phyloP scores from a whole-genome alignment of 2,329 filamentous ascomycete species.

The Penicillium vulpinum region DNA sequence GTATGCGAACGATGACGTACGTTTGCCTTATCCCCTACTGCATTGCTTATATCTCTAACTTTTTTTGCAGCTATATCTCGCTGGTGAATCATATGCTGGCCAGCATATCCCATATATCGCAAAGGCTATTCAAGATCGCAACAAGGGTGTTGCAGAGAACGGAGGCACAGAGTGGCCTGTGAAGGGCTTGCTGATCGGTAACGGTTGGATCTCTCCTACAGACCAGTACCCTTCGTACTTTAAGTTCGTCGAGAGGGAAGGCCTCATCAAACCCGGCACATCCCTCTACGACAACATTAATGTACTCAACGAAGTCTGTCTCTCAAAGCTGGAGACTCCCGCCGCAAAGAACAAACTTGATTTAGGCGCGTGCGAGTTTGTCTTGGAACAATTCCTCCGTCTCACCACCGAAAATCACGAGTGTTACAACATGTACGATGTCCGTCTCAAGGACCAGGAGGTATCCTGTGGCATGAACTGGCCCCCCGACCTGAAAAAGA shows the following conservation, averaged over 20 bases:
- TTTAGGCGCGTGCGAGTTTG: constrained; percentile 68
- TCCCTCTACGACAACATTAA: constrained; percentile 63
- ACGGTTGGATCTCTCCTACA: constrained; percentile 90
- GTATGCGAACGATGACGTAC: constrained; percentile 86
- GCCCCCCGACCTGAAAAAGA: constrained; percentile 77
- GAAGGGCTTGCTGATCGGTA: constrained; percentile 86
- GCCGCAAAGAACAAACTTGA: constrained; percentile 65
- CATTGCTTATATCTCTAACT: neutral
- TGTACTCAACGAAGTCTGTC: constrained; percentile 67
- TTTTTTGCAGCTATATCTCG: constrained; percentile 75
- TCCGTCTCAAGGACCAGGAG: constrained; percentile 77
- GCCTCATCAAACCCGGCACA: constrained; percentile 68
- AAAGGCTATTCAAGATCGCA: constrained; percentile 84
- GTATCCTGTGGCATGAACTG: constrained; percentile 91
- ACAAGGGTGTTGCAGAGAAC: constrained; percentile 57
- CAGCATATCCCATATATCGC: constrained; percentile 97
- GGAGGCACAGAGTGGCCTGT: constrained; percentile 68
- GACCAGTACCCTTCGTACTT: constrained; percentile 91
- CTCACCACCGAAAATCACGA: constrained; percentile 61
- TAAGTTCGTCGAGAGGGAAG: constrained; percentile 74
- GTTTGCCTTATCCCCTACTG: constrained; percentile 38
- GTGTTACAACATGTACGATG: constrained; percentile 97
- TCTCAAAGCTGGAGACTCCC: constrained; percentile 59
- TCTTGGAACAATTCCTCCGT: constrained; percentile 71
- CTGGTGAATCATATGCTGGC: constrained; percentile 94